Evolutionary conservation across 2,329 filamentous ascomycete species (phyloP).

Genomic region (Aspergillus pseudoviridinutans): DNA sequence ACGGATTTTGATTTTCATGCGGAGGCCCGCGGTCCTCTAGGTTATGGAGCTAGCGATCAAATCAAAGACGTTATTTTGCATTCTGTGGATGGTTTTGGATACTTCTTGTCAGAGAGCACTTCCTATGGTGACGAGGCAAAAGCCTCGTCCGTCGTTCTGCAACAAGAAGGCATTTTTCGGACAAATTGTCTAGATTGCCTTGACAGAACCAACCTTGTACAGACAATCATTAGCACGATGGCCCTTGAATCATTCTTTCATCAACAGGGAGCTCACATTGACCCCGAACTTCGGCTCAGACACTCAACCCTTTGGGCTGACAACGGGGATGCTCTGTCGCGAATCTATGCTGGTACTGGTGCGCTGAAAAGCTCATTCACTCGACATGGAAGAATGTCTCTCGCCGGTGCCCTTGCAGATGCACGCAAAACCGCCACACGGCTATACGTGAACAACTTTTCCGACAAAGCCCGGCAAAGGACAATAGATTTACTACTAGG

Average conservation of each 20-base stretch:
- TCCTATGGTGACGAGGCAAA: conserved; percentile 28
- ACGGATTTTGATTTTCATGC: conserved; percentile 97
- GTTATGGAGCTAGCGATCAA: conserved; percentile 84
- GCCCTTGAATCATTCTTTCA: conserved; percentile 78
- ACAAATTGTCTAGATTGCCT: conserved; percentile 96
- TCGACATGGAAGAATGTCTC: conserved; percentile 88
- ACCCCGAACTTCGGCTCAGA: conserved; percentile 81
- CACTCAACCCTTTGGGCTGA: conserved; percentile 96
- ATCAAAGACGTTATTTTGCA: conserved; percentile 74
- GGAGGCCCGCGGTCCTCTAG: conserved; percentile 78
- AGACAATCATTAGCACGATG: conserved; percentile 93
- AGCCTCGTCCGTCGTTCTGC: conserved; percentile 64
- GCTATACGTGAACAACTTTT: conserved; percentile 96
- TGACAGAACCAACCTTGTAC: conserved; percentile 91
- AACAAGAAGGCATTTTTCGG: conserved; percentile 92
- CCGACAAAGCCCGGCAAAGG: conserved; percentile 86
- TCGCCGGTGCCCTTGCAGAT: conserved; percentile 91
- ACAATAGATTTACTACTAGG: conserved; percentile 93
- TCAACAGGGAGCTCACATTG: conserved; percentile 66
- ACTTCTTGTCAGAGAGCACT: conserved; percentile 75
- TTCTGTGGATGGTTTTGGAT: conserved; percentile 86
- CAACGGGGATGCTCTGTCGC: conserved; percentile 88
- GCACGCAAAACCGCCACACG: conserved; percentile 89
- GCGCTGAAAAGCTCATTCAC: conserved; percentile 96
- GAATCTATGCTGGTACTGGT: conserved; percentile 94